These are phyloP conservation scores for Phalaenopsis equestris DNA, from an alignment of 106 monocot genomes.

Conservation along the genomic window DNA sequence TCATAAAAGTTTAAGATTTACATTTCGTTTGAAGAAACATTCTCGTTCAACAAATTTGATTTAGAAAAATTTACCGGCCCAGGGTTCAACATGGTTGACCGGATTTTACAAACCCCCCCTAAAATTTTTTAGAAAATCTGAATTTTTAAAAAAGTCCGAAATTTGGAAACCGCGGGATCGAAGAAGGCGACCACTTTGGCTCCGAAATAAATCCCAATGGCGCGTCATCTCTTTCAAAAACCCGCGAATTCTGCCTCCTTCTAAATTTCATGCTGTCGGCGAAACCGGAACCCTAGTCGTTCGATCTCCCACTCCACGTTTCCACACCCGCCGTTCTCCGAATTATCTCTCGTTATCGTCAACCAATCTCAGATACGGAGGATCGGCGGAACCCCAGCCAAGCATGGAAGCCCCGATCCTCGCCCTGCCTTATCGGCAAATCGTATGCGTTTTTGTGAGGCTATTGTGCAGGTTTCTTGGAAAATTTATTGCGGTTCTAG, in stretches of 20 bases:
- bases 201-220: not conserved
- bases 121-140: no score
- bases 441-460: not conserved
- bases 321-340: not conserved
- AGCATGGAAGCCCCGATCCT: not conserved
- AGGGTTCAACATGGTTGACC: no score
- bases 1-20: no score
- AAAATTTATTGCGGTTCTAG: not conserved
- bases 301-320: not conserved
- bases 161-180: not conserved
- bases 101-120: no score
- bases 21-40: no score
- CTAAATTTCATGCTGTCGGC: not conserved
- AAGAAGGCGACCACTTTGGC: not conserved
- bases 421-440: not conserved
- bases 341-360: not conserved
- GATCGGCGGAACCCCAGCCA: constrained; percentile 1
- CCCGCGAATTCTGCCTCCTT: not conserved
- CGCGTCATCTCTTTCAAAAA: constrained; percentile 6
- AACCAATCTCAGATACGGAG: not conserved
- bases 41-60: no score
- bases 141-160: no score
- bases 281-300: constrained; percentile 1
- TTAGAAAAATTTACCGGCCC: no score
- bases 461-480: not conserved